Evolutionary conservation across 2,329 filamentous ascomycete species (phyloP), one percentile per base, ranked within the genome.

Genomic region (Arthrobotrys musiformis): DNA sequence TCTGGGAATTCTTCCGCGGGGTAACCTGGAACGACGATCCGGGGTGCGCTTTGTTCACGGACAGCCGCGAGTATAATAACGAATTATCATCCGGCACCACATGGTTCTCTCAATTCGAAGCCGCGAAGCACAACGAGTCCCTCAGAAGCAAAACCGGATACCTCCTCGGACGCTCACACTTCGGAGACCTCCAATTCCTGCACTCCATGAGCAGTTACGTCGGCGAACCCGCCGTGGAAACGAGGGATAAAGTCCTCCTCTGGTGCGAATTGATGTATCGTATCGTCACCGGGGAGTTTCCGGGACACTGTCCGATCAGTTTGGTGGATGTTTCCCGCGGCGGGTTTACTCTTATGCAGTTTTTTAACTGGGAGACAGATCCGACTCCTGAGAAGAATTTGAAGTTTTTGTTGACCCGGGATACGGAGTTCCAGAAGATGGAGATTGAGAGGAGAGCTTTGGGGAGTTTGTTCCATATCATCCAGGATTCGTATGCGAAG

Each of bases 251-350:
- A 52, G 13, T 60, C 9, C 9, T 69, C 5, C n/a, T 69, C 7
- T 69, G 64, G 64, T 50, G 37, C 15, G 64, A 69, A 19, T n/a
- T 69, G n/a, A 69, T 69, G 50, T 69, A 69, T 37, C 33, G 35
- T 26, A 15, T 60, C 4, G 35, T 24, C 6, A 26, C 24, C 8
- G 64, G 35, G 1, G 40, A 42, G n/a, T 17, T 42, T 19, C 13
- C 30, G 11, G 30, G 30, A 5, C 5, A 35, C 5, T 5, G 11
- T 5, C 30, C 5, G 11, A 35, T 35, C 11, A 11, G 11, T 11
- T 5, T 5, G 5, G 30, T 35, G 5, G 11, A 11, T 35, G 11
- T 11, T 11, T 5, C 30, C 5, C 30, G 30, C 11, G 30, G 30
- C 5, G 5, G 11, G 5, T 35, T 5, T 5, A 35, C 5, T 5